Conservation (phyloP, 306 rosid genomes). For the Casuarina equisetifolia region DNA sequence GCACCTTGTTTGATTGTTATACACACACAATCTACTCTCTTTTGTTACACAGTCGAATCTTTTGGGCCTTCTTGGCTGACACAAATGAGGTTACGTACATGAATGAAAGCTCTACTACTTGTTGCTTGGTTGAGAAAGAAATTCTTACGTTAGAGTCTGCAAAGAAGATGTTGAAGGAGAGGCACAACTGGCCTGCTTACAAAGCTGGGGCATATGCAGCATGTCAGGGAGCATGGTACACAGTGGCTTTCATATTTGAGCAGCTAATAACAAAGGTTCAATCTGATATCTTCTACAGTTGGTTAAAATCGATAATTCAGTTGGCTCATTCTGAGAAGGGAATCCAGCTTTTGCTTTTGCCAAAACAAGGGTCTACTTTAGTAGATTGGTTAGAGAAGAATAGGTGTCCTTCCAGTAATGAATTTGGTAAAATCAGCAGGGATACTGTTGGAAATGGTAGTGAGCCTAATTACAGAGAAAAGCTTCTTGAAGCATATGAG, state of each 20-base stretch:
- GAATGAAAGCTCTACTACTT: constrained; percentile 14
- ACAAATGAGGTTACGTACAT: constrained; percentile 27
- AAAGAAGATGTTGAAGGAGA: constrained; percentile 36
- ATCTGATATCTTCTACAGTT: constrained; percentile 38
- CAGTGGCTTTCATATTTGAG: constrained; percentile 41
- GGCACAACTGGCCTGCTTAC: constrained; percentile 50
- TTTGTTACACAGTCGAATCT: constrained; percentile 37
- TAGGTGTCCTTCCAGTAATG: constrained; percentile 24
- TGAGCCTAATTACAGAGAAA: constrained; percentile 21
- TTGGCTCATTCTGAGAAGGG: constrained; percentile 49
- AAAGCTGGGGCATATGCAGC: constrained; percentile 45
- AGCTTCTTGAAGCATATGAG: constrained; percentile 43
- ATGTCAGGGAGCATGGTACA: constrained; percentile 55
- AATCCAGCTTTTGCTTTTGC: constrained; percentile 32
- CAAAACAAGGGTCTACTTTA: constrained; percentile 36
- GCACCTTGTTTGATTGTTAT: constrained; percentile 44
- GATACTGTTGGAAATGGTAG: constrained; percentile 14
- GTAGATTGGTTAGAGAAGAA: constrained; percentile 32
- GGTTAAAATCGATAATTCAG: constrained; percentile 54
- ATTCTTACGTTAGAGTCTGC: constrained; percentile 31
- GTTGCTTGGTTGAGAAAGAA: constrained; percentile 35
- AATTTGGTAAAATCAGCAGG: constrained; percentile 26
- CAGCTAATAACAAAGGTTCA: constrained; percentile 36
- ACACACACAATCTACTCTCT: constrained; percentile 41
- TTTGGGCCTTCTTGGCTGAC: constrained; percentile 41